These are phyloP conservation scores for Davidsoniella virescens DNA, from an alignment of 2,329 filamentous ascomycete genomes.

Conservation along the genomic window DNA sequence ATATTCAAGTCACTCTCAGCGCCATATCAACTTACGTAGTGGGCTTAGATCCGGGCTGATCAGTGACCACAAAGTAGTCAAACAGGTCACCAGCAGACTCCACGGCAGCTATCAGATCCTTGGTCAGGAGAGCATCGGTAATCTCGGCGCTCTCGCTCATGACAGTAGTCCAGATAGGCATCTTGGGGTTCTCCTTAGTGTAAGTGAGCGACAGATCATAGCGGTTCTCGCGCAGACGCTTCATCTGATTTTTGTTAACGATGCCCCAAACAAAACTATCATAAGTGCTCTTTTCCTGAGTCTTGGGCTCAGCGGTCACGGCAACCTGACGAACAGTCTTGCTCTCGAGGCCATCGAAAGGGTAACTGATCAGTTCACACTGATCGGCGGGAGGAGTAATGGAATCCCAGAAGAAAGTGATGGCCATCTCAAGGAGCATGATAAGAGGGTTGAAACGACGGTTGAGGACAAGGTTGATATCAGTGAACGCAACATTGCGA, in stretches of 20 bases:
- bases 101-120: slow-evolving; percentile 71
- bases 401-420: slow-evolving; percentile 68
- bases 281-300: slow-evolving; percentile 51
- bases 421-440: slow-evolving; percentile 42
- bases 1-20: neutral
- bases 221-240: slow-evolving; percentile 71
- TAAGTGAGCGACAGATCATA: slow-evolving; percentile 88
- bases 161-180: slow-evolving; percentile 76
- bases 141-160: slow-evolving; percentile 97
- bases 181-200: slow-evolving; percentile 82
- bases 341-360: slow-evolving; percentile 84
- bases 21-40: slow-evolving; percentile 43
- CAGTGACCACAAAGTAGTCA: slow-evolving; percentile 76
- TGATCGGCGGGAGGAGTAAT: slow-evolving; percentile 53
- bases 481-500: slow-evolving; percentile 82
- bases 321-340: slow-evolving; percentile 53
- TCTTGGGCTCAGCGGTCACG: slow-evolving; percentile 36
- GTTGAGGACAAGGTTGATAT: slow-evolving; percentile 63
- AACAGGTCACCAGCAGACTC: slow-evolving; percentile 60
- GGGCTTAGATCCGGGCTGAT: slow-evolving; percentile 80
- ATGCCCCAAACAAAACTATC: slow-evolving; percentile 91
- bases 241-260: slow-evolving; percentile 92
- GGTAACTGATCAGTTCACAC: slow-evolving; percentile 62
- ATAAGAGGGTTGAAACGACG: slow-evolving; percentile 74
- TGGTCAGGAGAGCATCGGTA: slow-evolving; percentile 69